These are phyloP conservation scores for Populus hybrid DNA, from an alignment of 441 rosid genomes.

Conservation along the genomic window DNA sequence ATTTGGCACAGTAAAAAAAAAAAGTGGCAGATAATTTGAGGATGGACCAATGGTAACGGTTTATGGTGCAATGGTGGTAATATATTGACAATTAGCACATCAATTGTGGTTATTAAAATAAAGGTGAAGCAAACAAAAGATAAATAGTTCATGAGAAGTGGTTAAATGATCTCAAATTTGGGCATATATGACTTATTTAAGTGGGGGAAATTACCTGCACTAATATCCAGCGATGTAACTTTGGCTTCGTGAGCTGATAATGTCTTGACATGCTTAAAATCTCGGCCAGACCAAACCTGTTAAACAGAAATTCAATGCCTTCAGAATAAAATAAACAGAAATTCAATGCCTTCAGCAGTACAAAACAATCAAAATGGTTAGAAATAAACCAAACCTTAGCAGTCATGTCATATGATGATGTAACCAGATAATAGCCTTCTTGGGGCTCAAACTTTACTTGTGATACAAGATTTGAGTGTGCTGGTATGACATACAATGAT, in stretches of 20 bases:
- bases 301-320: conserved; percentile 13
- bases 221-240: conserved; percentile 64
- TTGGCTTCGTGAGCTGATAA: conserved; percentile 81
- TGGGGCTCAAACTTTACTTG: conserved; percentile 94
- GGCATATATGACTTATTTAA: neutral
- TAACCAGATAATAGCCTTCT: conserved; percentile 84
- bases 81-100: neutral
- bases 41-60: neutral
- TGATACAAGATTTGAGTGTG: conserved; percentile 86
- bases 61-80: neutral
- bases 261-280: conserved; percentile 81
- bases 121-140: neutral
- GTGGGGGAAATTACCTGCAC: conserved; percentile 39
- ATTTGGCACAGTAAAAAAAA: neutral
- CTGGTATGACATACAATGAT: conserved; percentile 72
- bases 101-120: neutral
- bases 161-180: neutral
- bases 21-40: neutral
- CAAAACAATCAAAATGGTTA: neutral
- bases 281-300: conserved; percentile 92
- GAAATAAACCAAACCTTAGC: conserved; percentile 54
- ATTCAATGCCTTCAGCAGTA: conserved; percentile 4
- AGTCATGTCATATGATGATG: conserved; percentile 91
- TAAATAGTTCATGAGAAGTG: neutral
- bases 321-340: conserved; percentile 17